phyloP scores from a whole-genome alignment of 345 rosid genomes.

The Abelmoschus esculentus region DNA sequence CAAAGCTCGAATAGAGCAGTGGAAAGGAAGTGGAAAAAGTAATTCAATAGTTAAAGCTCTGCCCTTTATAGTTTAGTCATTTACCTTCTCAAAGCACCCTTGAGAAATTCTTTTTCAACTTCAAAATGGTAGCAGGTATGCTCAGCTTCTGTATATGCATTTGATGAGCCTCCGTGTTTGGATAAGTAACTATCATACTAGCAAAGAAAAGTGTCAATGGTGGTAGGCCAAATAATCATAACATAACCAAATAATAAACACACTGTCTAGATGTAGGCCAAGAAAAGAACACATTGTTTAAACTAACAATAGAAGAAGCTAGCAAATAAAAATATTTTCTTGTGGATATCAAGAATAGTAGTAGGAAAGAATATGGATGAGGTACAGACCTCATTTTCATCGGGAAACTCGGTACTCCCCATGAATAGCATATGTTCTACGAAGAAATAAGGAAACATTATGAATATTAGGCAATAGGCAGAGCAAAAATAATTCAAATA shows the following conservation, averaged over 20 bases:
- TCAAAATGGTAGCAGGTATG: conserved; percentile 97
- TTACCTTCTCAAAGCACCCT: conserved; percentile 86
- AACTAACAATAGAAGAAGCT: background rate
- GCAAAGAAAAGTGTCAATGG: conserved; percentile 42
- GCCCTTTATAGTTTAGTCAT: conserved; percentile 7
- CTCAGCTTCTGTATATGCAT: conserved; percentile 93
- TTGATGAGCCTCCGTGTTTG: conserved; percentile 96
- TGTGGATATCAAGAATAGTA: background rate
- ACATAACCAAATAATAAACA: background rate
- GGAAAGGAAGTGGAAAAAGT: conserved; percentile 1
- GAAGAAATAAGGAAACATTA: conserved; percentile 8
- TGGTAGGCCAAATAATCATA: conserved; percentile 12
- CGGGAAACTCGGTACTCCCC: conserved; percentile 91
- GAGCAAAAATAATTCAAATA: background rate
- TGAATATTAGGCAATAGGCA: background rate
- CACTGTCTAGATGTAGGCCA: background rate
- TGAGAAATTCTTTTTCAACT: conserved; percentile 79
- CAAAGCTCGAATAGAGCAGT: background rate
- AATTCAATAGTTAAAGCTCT: conserved; percentile 6
- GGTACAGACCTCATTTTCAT: conserved; percentile 84
- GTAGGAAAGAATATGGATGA: conserved; percentile 6
- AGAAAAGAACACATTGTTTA: background rate
- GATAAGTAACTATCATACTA: conserved; percentile 99
- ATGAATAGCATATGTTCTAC: conserved; percentile 99
- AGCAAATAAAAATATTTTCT: background rate